A percentile compares a stretch with the other conserved stretches of the same genome.
These are phyloP conservation scores for Russula brevipes DNA, from an alignment of 768 basidiomycete species.

Conservation along the genomic window DNA sequence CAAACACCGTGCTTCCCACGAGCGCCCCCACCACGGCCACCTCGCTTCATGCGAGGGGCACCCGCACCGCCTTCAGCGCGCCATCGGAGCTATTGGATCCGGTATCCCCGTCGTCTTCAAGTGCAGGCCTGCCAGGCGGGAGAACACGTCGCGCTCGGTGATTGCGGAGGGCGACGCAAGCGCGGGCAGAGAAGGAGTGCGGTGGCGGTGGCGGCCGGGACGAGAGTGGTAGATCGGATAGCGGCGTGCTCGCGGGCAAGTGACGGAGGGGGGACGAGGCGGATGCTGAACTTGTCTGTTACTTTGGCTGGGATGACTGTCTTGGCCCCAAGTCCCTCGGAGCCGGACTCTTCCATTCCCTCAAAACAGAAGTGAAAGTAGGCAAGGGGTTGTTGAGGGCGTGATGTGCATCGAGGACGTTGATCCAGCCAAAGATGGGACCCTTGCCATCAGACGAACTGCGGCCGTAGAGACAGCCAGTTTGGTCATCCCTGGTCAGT, in stretches of 20 bases:
- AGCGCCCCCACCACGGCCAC: conserved; percentile 7
- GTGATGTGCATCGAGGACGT: conserved; percentile 39
- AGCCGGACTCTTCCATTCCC: conserved; percentile 96
- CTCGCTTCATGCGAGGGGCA: conserved; percentile 19
- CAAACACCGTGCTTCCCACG: conserved; percentile 3
- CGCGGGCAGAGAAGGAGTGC: too few relatives aligned
- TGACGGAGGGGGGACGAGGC: conserved; percentile 68
- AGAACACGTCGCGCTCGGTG: too few relatives aligned
- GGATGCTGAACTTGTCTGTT: conserved; percentile 90
- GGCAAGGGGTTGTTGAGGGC: conserved; percentile 62
- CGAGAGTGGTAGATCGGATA: too few relatives aligned
- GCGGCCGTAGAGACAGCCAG: conserved; percentile 69
- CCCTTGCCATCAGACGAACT: conserved; percentile 92
- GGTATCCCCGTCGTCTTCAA: neutral
- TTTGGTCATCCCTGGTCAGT: conserved; percentile 50
- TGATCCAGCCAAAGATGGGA: conserved; percentile 69
- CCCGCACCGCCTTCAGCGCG: conserved; percentile 1
- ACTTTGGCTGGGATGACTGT: conserved; percentile 93
- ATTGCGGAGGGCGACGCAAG: too few relatives aligned
- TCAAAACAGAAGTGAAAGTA: conserved; percentile 82
- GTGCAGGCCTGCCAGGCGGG: too few relatives aligned
- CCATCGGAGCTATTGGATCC: neutral
- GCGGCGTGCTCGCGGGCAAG: too few relatives aligned
- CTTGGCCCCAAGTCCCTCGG: conserved; percentile 85
- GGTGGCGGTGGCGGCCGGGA: too few relatives aligned